A percentile compares a stretch with the other conserved stretches of the same genome.
These are phyloP conservation scores for Bauhinia variegata DNA, from an alignment of 306 rosid genomes.

Conservation along the genomic window DNA sequence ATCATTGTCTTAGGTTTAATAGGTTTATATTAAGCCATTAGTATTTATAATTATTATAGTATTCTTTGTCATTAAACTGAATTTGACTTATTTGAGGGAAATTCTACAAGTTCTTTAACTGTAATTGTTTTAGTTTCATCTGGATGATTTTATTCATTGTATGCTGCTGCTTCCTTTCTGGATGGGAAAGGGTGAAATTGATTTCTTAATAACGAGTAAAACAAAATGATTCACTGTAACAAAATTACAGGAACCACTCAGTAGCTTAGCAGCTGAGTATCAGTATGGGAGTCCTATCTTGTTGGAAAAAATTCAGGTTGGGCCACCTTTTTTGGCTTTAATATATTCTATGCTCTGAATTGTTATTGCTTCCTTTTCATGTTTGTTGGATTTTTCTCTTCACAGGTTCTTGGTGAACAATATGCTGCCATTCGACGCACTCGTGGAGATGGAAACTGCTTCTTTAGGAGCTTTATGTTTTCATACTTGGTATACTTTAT, in stretches of 20 bases:
- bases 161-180: not conserved
- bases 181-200: slow-evolving; percentile 21
- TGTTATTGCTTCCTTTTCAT: slow-evolving; percentile 18
- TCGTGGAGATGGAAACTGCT: slow-evolving; percentile 97
- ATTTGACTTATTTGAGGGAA: slow-evolving; percentile 23
- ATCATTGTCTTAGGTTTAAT: no score
- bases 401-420: slow-evolving; percentile 79
- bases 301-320: slow-evolving; percentile 92
- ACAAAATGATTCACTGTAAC: slow-evolving; percentile 32
- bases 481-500: slow-evolving; percentile 77
- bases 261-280: slow-evolving; percentile 81
- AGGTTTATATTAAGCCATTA: no score
- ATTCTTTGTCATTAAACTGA: slow-evolving; percentile 4
- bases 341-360: slow-evolving; percentile 10
- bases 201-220: slow-evolving; percentile 12
- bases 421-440: slow-evolving; percentile 90
- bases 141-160: not conserved
- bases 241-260: slow-evolving; percentile 89
- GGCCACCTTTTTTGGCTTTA: slow-evolving; percentile 13
- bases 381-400: slow-evolving; percentile 21
- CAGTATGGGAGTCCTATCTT: slow-evolving; percentile 85
- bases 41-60: no score
- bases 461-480: slow-evolving; percentile 94
- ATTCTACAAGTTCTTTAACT: not conserved
- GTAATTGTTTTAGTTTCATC: slow-evolving; percentile 5